Evolutionary conservation across 441 rosid species (phyloP).

Genomic region (Kokia cookei): DNA sequence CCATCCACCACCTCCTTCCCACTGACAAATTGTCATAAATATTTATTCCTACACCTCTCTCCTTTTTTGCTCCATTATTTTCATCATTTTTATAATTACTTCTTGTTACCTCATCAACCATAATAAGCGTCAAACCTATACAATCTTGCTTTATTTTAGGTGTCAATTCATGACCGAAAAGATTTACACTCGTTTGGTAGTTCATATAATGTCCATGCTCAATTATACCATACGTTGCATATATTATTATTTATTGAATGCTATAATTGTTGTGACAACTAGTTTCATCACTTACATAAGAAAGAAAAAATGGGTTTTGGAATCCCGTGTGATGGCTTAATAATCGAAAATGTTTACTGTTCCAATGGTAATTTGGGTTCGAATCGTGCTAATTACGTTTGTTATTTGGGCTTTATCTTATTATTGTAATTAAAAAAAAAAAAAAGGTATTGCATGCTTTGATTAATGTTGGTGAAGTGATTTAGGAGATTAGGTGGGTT

Average conservation of each 20-base stretch:
- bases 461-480: not conserved
- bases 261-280: not conserved
- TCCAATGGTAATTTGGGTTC: too few species aligned
- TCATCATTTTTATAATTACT: not conserved
- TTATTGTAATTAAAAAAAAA: too few species aligned
- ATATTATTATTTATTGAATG: not conserved
- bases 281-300: not conserved
- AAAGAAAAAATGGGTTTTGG: too few species aligned
- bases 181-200: slow-evolving; percentile 17
- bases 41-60: slow-evolving; percentile 7
- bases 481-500: not conserved
- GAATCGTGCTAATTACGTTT: too few species aligned
- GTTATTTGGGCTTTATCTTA: too few species aligned
- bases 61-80: not conserved
- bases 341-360: too few species aligned
- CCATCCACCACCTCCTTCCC: slow-evolving; percentile 19
- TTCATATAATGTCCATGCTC: slow-evolving; percentile 21
- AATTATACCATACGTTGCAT: not conserved
- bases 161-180: slow-evolving; percentile 6
- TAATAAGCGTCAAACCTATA: slow-evolving; percentile 8
- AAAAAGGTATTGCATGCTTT: not conserved
- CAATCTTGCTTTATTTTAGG: slow-evolving; percentile 13
- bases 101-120: slow-evolving; percentile 9
- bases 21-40: slow-evolving; percentile 25
- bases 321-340: too few species aligned